Base-by-base conservation (phyloP, 768 basidiomycete species). In the Cubamyces lactineus region DNA sequence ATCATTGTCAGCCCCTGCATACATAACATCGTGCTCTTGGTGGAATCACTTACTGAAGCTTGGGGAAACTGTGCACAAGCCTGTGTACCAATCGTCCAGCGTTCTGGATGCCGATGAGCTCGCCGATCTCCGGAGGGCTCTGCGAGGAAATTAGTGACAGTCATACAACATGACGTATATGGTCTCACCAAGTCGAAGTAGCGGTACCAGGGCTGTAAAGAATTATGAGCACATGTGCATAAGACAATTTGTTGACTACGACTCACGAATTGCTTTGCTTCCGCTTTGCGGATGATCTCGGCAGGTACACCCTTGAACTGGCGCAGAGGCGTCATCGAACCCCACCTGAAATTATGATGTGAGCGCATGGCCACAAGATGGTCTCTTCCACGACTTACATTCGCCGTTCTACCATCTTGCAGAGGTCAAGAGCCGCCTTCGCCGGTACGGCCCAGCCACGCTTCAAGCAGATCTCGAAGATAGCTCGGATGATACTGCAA, bases 401-500 rank as follows among this genome's bases (percentile, higher is more conserved):
- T 57, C 88, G 77, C 67, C 88, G 86, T 70, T 94, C 93, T 0
- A 93, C 91, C 94, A 96, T 96, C 78, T 98, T 98, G 80, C 95
- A 98, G 59, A 99, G 76, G 62, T 94, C 91, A 28, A 98, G 82
- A 4, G 94, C 94, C 7, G 92, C 89, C 67, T 93, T 88, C 0
- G 96, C 94, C 0, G 96, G 94, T 0, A 90, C 82, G 2, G 97
- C 94, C 97, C 97, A 99, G n/a, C 96, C 96, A 45, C 95, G 88
- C 77, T 96, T 97, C 61, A 98, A 78, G 72, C 96, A 98, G 58
- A 98, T 99, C 75, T 99, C 96, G 68, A 95, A 98, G 71, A 99
- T 92, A 16, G 96, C 96, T 19, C 95, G 93, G 41, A 98, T 78
- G 69, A 98, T 97, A 69, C 91, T 90, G 34, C 7, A 23, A 38